Conservation (phyloP, 2,329 filamentous ascomycete species). For the Ascosphaera aggregata region DNA sequence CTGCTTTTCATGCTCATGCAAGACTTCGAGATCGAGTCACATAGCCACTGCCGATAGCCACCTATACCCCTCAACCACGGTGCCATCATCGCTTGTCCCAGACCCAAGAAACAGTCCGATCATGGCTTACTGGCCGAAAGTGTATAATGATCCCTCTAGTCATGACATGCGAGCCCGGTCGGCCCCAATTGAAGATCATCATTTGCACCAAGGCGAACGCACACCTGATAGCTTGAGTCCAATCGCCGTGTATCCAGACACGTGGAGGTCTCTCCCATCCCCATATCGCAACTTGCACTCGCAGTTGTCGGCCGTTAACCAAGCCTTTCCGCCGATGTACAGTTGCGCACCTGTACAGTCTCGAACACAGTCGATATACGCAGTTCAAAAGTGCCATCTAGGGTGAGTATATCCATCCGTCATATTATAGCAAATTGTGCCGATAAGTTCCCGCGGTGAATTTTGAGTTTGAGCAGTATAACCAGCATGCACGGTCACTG, state of each 20-base stretch:
- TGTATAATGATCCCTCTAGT: background rate
- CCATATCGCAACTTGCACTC: background rate
- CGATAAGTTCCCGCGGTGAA: no score
- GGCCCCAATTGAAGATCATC: background rate
- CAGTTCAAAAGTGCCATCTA: background rate
- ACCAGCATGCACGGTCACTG: background rate
- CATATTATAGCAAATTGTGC: no score
- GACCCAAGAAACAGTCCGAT: background rate
- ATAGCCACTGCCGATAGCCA: background rate
- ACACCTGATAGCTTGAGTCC: conserved; percentile 17
- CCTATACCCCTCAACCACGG: background rate
- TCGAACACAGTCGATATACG: background rate
- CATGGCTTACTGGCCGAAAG: background rate
- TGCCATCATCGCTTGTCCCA: background rate
- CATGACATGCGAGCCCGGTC: background rate
- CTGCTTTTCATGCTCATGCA: background rate
- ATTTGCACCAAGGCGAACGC: background rate
- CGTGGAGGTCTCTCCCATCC: background rate
- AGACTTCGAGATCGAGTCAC: background rate
- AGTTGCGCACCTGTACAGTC: background rate
- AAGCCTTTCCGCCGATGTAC: background rate
- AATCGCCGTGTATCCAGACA: conserved; percentile 67
- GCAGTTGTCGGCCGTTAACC: background rate
- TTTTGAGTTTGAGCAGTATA: no score
- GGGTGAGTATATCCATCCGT: background rate